Base-by-base conservation (phyloP, 306 rosid species). In the Herpetospermum pedunculosum region DNA sequence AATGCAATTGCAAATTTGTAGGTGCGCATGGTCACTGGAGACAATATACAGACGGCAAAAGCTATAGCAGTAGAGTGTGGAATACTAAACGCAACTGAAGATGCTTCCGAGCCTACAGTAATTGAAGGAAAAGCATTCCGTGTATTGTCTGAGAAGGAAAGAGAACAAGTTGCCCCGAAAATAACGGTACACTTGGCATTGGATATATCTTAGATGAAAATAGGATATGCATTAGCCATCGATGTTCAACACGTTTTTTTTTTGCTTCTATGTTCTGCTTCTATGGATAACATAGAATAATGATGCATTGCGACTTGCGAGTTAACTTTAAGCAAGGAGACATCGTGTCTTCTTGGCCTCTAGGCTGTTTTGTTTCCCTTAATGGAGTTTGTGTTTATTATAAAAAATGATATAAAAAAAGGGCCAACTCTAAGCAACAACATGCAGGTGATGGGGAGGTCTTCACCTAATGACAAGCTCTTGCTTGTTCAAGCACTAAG, bases 21-120 rank as follows among this genome's bases (percentile, higher is more conserved):
- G 98, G 98, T 94, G 38, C 90, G 98, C 76, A 94, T 94, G 98
- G 97, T 94, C 76, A 94, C 98, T 0, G 98, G 97, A 55, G 98
- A 94, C 83, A 94, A 94, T 82, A 84, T 94, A 76, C 97, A 89
- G 75, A 94, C 97, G 34, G 98, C 97, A 46, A 94, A 86, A 86
- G 98, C 98, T 76, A 94, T 91, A 38, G 96, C 98, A 52, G 57
- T 94, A 77, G 98, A 94, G 84, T 94, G 98, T 88, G 98, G 97
- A 72, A 94, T 94, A 80, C 87, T 94, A 41, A n/a, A 72, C 75
- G 82, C 95, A 63, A 69, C 0, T 59, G 91, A 86, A 72, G 98
- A 86, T 49, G 91, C 88, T 58, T 75, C 81, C 15, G 96, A 94
- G 76, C 98, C 96, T 76, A 83, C 55, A 69, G 77, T 94, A 57